Evolutionary conservation across 2,329 filamentous ascomycete genomes (phyloP).

Genomic region (Aspergillus sp.): DNA sequence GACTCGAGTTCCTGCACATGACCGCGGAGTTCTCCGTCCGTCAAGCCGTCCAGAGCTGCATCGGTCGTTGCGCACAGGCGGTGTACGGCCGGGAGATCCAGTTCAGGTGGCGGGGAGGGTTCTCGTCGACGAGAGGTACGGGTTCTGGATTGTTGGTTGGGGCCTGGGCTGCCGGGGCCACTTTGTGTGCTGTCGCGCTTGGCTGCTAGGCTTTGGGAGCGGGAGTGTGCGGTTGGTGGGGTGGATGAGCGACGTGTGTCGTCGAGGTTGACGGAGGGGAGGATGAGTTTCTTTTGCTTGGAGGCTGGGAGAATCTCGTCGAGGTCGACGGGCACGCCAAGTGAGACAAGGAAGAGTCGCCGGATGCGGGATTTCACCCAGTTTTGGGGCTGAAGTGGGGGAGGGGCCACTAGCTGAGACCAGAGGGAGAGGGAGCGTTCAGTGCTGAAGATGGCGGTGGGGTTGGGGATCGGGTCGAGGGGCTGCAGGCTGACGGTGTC

Average conservation of each 20-base stretch:
- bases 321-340: conserved; percentile 92
- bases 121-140: conserved; percentile 43
- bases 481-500: conserved; percentile 36
- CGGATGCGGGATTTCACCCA: conserved; percentile 97
- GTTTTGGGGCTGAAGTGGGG: conserved; percentile 90
- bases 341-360: conserved; percentile 89
- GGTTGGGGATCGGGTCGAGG: conserved; percentile 44
- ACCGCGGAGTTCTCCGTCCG: conserved; percentile 69
- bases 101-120: conserved; percentile 68
- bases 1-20: conserved; percentile 71
- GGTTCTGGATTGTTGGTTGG: conserved; percentile 25
- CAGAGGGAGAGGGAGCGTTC: conserved; percentile 87
- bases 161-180: conserved; percentile 22
- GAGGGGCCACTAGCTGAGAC: conserved; percentile 93
- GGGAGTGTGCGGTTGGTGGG: conserved; percentile 56
- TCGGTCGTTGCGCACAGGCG: conserved; percentile 82
- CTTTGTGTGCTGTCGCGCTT: conserved; percentile 33
- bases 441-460: conserved; percentile 71
- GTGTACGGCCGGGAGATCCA: conserved; percentile 76
- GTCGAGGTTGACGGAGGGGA: conserved; percentile 68
- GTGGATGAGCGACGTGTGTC: conserved; percentile 53
- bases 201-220: conserved; percentile 32
- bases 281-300: conserved; percentile 95
- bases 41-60: conserved; percentile 77
- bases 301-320: conserved; percentile 96